Base-by-base conservation (phyloP, 2,329 filamentous ascomycete genomes). In the Nakataea oryzae region DNA sequence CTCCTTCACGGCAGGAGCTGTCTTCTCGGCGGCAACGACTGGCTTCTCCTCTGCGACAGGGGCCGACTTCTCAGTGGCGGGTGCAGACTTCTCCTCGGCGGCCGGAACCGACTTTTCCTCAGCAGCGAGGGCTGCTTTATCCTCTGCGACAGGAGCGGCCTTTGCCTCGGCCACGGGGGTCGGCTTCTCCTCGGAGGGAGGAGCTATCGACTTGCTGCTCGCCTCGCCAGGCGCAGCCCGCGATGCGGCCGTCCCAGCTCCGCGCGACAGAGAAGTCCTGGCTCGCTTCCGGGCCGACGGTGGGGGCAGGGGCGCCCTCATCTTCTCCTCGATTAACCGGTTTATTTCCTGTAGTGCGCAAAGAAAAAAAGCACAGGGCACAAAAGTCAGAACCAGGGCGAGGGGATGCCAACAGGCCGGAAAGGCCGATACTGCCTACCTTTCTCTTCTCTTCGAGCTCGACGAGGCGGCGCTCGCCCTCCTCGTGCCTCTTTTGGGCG, bases 281-380 rank as follows among this genome's bases (percentile, higher is more conserved):
- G 59, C 61, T 57, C 67, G 67, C 58, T 67, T 66, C 58, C 70
- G 61, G 8, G 66, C 67, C 14, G 71, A 70, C 1, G 68, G 59
- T 2, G 69, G 59, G 1, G 73, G 73, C 54, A 76, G 60, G 3
- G 74, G 69, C 26, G 65, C 60, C 61, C 71, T 70, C 34, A 79
- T 66, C 63, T 76, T 70, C 62, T 78, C 76, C 41, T 78, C 76
- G 54, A 79, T 75, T 54, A 73, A 68, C 26, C 71, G 74, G 61
- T 78, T 78, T 63, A 79, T 70, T 65, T 79, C 75, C 75, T 78
- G 21, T 27, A 12, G 21, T n/a, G 41, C 41, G 12, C 9, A 50
- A n/a, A 17, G 9, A 6, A 11, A 50, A 50, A 0, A n/a, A 50
- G n/a, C n/a, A n/a, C n/a, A n/a, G n/a, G n/a, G n/a, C n/a, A 2